A percentile compares a stretch with the other conserved stretches of the same genome.
Conservation (phyloP, 2,329 filamentous ascomycete genomes). For the Zopfia rhizophila region DNA sequence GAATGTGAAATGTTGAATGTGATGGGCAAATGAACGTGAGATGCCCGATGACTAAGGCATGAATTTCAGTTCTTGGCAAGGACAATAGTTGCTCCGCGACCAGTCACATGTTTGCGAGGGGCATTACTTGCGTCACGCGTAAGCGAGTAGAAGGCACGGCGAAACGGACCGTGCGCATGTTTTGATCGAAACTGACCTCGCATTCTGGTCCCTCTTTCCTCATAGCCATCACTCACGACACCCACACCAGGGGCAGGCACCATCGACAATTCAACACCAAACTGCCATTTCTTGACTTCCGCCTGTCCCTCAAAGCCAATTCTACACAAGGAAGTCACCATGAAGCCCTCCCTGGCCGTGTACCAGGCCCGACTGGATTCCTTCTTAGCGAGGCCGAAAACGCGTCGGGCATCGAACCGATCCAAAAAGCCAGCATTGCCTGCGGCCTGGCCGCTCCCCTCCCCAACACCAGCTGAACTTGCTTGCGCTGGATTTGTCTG, state of each 20-base stretch:
- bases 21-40: too few relatives aligned
- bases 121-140: too few relatives aligned
- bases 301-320: too few relatives aligned
- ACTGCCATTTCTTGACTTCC: too few relatives aligned
- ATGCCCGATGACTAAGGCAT: too few relatives aligned
- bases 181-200: neutral
- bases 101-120: too few relatives aligned
- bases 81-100: too few relatives aligned
- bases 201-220: neutral
- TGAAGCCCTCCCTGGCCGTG: conserved; percentile 63
- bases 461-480: conserved; percentile 75
- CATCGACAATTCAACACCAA: conserved; percentile 5
- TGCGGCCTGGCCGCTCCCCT: conserved; percentile 79
- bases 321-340: conserved; percentile 17
- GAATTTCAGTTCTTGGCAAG: too few relatives aligned
- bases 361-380: conserved; percentile 82
- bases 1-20: neutral
- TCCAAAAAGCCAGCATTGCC: conserved; percentile 65
- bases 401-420: conserved; percentile 75
- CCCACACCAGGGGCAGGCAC: conserved; percentile 5
- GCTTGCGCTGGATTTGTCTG: conserved; percentile 93
- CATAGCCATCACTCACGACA: conserved; percentile 17
- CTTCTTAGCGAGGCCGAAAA: conserved; percentile 74
- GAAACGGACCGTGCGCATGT: too few relatives aligned
- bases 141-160: too few relatives aligned